phyloP scores from a whole-genome alignment of 805 yeast genomes.

The Middelhovenomyces tepae region DNA sequence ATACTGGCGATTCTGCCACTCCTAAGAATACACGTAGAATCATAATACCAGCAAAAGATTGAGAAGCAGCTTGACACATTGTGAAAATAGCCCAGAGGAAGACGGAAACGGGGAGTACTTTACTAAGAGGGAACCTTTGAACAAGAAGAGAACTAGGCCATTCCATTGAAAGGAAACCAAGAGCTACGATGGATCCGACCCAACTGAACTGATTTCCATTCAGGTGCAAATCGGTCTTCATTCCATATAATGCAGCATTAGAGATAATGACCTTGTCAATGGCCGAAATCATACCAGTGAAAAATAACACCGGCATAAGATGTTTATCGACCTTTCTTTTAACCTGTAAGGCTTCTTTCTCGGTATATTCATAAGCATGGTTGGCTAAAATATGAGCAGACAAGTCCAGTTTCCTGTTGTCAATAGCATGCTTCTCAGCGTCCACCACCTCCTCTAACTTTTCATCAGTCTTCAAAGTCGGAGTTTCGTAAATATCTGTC shows the following conservation, averaged over 20 bases:
- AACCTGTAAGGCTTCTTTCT: constrained; percentile 2
- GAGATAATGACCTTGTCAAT: too few relatives aligned
- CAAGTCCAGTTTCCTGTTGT: constrained; percentile 7
- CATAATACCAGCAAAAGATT: constrained; percentile 36
- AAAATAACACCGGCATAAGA: constrained; percentile 3
- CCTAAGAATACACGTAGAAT: constrained; percentile 44
- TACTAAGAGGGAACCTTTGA: constrained; percentile 36
- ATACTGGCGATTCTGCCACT: constrained; percentile 41
- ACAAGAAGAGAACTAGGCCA: constrained; percentile 33
- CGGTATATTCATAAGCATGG: constrained; percentile 9
- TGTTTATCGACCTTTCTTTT: constrained; percentile 4
- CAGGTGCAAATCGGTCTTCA: constrained; percentile 35
- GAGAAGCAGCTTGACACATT: constrained; percentile 32
- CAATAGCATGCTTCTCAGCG: constrained; percentile 7
- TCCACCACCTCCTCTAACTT: too few relatives aligned
- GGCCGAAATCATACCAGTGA: constrained; percentile 5
- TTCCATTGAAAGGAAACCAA: constrained; percentile 39
- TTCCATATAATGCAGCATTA: too few relatives aligned
- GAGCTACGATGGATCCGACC: constrained; percentile 37
- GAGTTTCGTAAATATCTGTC: too few relatives aligned
- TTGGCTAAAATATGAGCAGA: constrained; percentile 7
- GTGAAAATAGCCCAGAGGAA: constrained; percentile 38
- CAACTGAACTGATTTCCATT: constrained; percentile 37
- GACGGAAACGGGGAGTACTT: constrained; percentile 37
- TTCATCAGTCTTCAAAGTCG: too few relatives aligned